phyloP scores from a whole-genome alignment of 2,329 filamentous ascomycete genomes.

The Dactylella cylindrospora region DNA sequence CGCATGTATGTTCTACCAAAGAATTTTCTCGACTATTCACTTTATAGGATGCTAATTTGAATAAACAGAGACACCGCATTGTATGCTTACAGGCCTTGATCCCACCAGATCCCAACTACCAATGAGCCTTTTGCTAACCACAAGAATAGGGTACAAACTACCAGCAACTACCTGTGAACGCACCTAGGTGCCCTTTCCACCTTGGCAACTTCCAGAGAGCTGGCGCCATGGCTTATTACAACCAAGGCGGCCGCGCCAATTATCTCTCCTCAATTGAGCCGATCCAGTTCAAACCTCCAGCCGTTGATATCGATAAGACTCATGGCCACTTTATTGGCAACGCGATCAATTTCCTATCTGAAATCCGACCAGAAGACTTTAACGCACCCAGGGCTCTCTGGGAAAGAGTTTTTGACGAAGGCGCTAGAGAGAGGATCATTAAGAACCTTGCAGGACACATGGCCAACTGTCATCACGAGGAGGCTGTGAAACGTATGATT shows the following conservation, averaged over 20 bases:
- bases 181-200: slow-evolving; percentile 51
- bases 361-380: slow-evolving; percentile 54
- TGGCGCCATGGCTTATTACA: slow-evolving; percentile 67
- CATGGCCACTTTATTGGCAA: slow-evolving; percentile 54
- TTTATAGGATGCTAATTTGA: neutral
- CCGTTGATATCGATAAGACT: slow-evolving; percentile 55
- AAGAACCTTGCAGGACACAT: slow-evolving; percentile 65
- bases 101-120: neutral
- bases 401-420: slow-evolving; percentile 64
- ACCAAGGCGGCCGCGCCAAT: slow-evolving; percentile 67
- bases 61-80: slow-evolving; percentile 39
- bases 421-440: slow-evolving; percentile 62
- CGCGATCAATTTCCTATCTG: slow-evolving; percentile 55
- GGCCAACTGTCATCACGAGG: slow-evolving; percentile 60
- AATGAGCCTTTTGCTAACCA: neutral
- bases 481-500: slow-evolving; percentile 66
- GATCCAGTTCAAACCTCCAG: slow-evolving; percentile 55
- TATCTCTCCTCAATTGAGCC: slow-evolving; percentile 59
- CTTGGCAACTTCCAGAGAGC: slow-evolving; percentile 69
- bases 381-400: slow-evolving; percentile 61
- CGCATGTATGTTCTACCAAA: slow-evolving; percentile 52
- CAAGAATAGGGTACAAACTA: slow-evolving; percentile 59
- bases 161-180: slow-evolving; percentile 60
- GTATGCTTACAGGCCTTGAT: too few relatives aligned
- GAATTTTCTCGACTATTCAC: neutral